Conservation (phyloP, 2,329 filamentous ascomycete genomes). For the Blastomyces gilchristii region DNA sequence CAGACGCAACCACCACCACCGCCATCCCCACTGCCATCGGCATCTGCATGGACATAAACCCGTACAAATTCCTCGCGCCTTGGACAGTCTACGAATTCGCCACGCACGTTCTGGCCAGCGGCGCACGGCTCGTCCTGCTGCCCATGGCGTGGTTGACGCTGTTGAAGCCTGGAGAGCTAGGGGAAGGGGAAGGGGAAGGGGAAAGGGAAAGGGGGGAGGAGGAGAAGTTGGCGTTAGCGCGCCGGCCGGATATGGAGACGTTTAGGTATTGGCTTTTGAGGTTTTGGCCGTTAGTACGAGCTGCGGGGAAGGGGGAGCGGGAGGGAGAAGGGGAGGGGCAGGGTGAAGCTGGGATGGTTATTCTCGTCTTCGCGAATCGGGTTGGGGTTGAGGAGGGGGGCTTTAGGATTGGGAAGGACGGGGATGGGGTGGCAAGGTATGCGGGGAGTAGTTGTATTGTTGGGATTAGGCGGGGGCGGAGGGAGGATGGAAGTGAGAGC, state of each 20-base stretch:
- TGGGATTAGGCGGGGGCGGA: constrained; percentile 19
- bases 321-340: too few species aligned
- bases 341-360: constrained; percentile 23
- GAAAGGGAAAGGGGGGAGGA: constrained; percentile 25
- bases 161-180: constrained; percentile 40
- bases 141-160: constrained; percentile 55
- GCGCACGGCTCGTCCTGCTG: constrained; percentile 45
- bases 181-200: constrained; percentile 10
- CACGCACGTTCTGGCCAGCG: constrained; percentile 40
- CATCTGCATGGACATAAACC: constrained; percentile 51
- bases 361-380: constrained; percentile 41
- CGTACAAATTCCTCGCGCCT: constrained; percentile 50
- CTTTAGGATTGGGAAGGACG: constrained; percentile 18
- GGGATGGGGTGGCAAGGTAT: constrained; percentile 35
- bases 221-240: constrained; percentile 11
- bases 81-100: constrained; percentile 53
- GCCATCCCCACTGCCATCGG: constrained; percentile 36
- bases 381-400: constrained; percentile 32
- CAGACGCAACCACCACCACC: not conserved
- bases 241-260: constrained; percentile 47
- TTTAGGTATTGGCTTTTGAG: constrained; percentile 54
- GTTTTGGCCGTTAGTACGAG: constrained; percentile 42
- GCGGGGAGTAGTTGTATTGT: constrained; percentile 41
- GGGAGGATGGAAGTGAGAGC: constrained; percentile 14
- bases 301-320: constrained; percentile 13